These are phyloP conservation scores for Barnettozyma sucrosica DNA, from an alignment of 805 yeast species.

Conservation along the genomic window DNA sequence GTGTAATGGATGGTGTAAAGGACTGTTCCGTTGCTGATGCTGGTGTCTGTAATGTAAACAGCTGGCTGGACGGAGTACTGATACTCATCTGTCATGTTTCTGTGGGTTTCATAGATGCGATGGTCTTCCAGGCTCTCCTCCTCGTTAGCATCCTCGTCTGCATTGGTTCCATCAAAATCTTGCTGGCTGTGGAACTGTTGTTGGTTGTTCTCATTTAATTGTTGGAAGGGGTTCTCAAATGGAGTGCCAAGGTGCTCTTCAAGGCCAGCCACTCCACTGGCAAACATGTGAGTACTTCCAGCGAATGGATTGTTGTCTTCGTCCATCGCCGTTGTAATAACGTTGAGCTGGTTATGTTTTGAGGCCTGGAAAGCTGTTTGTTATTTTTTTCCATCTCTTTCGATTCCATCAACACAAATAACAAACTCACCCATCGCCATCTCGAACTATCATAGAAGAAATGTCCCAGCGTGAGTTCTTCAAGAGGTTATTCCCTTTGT, in stretches of 20 bases:
- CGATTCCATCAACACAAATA: neutral
- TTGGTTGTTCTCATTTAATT: neutral
- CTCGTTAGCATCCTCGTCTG: neutral
- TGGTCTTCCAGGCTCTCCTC: slow-evolving; percentile 2
- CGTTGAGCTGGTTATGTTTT: neutral
- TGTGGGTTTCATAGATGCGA: neutral
- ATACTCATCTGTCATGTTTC: neutral
- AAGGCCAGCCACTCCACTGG: slow-evolving; percentile 15
- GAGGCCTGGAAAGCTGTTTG: slow-evolving; percentile 4
- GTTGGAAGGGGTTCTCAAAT: slow-evolving; percentile 3
- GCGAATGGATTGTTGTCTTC: slow-evolving; percentile 32
- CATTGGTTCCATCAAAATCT: neutral
- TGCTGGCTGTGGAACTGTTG: neutral
- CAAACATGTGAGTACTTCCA: slow-evolving; percentile 24
- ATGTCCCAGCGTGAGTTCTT: neutral
- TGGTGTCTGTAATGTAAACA: slow-evolving; percentile 55
- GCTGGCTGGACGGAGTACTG: neutral
- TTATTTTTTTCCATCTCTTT: neutral
- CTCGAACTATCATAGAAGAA: too few relatives aligned
- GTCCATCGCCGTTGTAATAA: slow-evolving; percentile 7
- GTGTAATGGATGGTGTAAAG: slow-evolving; percentile 70
- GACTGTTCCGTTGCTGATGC: slow-evolving; percentile 54
- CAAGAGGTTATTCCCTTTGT: neutral
- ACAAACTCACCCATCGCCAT: neutral
- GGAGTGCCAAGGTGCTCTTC: slow-evolving; percentile 3